Percentiles rank a stretch among this genome's conserved stretches.
Evolutionary conservation across 1,139 yeast species (phyloP).

Genomic region (Candida sp.): DNA sequence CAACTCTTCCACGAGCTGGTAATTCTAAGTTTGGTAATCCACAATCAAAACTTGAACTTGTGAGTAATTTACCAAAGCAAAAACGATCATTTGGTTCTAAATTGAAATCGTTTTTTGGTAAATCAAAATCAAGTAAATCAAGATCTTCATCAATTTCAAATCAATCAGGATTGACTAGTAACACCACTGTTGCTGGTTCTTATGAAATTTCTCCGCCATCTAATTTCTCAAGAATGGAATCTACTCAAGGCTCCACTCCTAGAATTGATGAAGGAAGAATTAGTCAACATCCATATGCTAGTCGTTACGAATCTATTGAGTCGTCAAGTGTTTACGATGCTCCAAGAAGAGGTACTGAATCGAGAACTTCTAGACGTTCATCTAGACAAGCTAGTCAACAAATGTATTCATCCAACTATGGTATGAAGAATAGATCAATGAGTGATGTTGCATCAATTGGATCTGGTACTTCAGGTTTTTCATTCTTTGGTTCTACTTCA

Average conservation of each 20-base stretch:
- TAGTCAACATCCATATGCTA: not conserved
- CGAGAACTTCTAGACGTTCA: not conserved
- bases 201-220: not conserved
- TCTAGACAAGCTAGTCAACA: not conserved
- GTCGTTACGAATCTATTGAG: not conserved
- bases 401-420: not conserved
- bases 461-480: constrained; percentile 33
- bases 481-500: constrained; percentile 22
- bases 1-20: constrained; percentile 8
- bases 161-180: not conserved
- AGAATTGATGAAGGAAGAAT: not conserved
- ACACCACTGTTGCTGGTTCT: not conserved
- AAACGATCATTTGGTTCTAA: constrained; percentile 25
- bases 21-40: constrained; percentile 12
- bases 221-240: not conserved
- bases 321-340: not conserved
- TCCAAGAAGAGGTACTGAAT: not conserved
- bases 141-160: constrained; percentile 4
- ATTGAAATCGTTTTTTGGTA: constrained; percentile 23
- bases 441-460: constrained; percentile 26
- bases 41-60: constrained; percentile 2
- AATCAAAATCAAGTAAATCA: constrained; percentile 9
- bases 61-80: constrained; percentile 9
- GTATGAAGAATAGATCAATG: not conserved
- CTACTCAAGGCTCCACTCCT: not conserved